These are phyloP conservation scores for Lathyrus aphaca DNA, from an alignment of 306 rosid genomes.

Conservation along the genomic window DNA sequence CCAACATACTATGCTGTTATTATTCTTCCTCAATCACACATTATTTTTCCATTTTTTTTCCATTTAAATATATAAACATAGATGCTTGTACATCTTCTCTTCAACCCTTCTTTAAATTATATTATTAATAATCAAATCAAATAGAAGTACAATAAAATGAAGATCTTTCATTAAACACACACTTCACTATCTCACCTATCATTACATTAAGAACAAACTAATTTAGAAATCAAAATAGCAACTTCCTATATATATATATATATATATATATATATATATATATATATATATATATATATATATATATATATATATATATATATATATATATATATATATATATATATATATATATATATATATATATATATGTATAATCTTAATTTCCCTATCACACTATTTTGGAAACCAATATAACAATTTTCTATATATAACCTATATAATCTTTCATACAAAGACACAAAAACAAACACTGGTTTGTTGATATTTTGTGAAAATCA, in stretches of 20 bases:
- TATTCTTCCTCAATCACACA: neutral
- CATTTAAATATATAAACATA: neutral
- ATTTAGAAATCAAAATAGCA: neutral
- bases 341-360: neutral
- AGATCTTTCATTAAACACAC: neutral
- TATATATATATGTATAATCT: neutral
- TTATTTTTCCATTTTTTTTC: neutral
- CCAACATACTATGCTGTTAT: neutral
- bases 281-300: neutral
- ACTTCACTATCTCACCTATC: neutral
- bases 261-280: neutral
- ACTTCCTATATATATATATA: neutral
- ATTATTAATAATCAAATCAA: neutral
- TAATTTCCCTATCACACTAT: neutral
- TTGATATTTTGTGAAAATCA: neutral
- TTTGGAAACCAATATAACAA: neutral
- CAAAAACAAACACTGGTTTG: neutral
- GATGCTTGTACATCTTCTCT: neutral
- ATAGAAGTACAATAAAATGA: neutral
- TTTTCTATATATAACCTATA: neutral
- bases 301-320: neutral
- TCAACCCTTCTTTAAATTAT: neutral
- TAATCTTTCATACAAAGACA: too few species aligned
- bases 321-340: neutral
- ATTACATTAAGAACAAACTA: constrained; percentile 1